These are phyloP conservation scores for Xerocomellus dryophilus DNA, from an alignment of 768 basidiomycete genomes.

Conservation along the genomic window DNA sequence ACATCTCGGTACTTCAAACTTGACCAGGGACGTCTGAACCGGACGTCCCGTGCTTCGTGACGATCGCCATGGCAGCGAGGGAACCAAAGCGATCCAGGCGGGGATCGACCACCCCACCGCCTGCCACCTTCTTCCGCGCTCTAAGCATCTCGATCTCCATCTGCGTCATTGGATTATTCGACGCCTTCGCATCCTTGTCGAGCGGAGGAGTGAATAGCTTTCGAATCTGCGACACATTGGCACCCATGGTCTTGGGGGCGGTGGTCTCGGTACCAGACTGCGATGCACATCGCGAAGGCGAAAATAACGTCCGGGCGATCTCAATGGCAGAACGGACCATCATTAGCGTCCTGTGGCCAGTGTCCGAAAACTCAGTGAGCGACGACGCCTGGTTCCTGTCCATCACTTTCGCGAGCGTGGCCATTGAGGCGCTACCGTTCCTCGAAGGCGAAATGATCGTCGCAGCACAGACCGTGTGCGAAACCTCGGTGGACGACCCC, in stretches of 20 bases:
- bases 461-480: background rate
- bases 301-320: background rate
- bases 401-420: background rate
- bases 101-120: background rate
- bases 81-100: background rate
- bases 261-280: background rate
- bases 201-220: conserved; percentile 6
- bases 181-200: background rate
- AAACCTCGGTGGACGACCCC: background rate
- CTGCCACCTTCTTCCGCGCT: conserved; percentile 1
- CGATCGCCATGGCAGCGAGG: background rate
- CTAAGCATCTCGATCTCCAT: conserved; percentile 9
- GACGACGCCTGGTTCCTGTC: background rate
- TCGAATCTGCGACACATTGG: background rate
- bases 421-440: background rate
- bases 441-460: background rate
- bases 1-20: background rate
- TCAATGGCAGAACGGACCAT: background rate
- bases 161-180: background rate
- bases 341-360: background rate
- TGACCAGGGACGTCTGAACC: background rate
- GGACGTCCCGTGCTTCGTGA: background rate
- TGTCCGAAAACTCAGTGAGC: background rate
- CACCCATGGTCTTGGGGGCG: background rate
- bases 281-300: background rate